These are phyloP conservation scores for Nicotiana paniculata DNA, from an alignment of 257 asterid genomes.

Conservation along the genomic window DNA sequence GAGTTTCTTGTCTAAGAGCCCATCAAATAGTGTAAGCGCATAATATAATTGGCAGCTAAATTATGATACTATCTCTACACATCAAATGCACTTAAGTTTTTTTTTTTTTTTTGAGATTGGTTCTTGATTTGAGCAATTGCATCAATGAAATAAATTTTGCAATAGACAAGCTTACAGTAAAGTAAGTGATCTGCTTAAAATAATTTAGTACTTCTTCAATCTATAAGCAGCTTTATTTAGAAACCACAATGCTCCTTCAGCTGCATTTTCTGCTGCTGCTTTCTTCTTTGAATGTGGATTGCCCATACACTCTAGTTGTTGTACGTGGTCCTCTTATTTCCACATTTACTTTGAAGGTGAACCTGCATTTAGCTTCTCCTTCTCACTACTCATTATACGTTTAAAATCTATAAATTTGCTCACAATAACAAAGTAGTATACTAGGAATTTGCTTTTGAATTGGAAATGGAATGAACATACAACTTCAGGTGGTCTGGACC, in stretches of 20 bases:
- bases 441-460: neutral
- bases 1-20: no score
- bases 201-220: neutral
- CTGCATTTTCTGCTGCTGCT: slow-evolving; percentile 15
- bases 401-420: neutral
- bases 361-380: neutral
- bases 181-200: no score
- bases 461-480: neutral
- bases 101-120: no score
- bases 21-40: no score
- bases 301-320: slow-evolving; percentile 2
- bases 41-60: no score
- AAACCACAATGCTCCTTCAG: slow-evolving; percentile 16
- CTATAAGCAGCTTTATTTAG: slow-evolving; percentile 4
- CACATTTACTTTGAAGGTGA: slow-evolving; percentile 6
- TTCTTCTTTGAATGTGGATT: slow-evolving; percentile 7
- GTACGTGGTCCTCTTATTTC: neutral
- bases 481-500: slow-evolving; percentile 2
- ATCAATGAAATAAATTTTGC: no score
- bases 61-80: no score
- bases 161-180: no score
- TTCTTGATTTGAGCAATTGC: no score
- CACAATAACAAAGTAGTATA: neutral
- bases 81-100: no score
- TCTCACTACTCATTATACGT: neutral